Evolutionary conservation across 2,329 filamentous ascomycete species (phyloP).

Genomic region (Acephala macrosclerotiorum): DNA sequence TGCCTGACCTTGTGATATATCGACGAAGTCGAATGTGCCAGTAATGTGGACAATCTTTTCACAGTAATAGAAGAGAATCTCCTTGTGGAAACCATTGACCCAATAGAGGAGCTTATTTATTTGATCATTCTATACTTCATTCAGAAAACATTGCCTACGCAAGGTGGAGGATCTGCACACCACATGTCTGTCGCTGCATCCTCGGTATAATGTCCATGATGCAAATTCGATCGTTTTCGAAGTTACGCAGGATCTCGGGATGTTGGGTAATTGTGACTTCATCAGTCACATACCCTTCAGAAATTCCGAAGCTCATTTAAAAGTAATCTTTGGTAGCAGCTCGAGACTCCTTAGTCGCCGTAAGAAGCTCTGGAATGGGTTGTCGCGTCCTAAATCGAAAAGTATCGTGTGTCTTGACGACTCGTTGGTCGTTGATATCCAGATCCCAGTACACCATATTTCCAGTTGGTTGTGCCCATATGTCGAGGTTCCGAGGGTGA

Average conservation of each 20-base stretch:
- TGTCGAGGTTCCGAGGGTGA: constrained; percentile 18
- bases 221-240: not conserved
- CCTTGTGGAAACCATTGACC: not conserved
- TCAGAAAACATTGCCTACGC: not conserved
- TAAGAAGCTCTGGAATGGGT: not conserved
- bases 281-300: not conserved
- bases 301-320: not conserved
- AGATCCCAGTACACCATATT: not conserved
- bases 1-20: not conserved
- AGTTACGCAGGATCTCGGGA: not conserved
- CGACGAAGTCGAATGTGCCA: constrained; percentile 11
- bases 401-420: not conserved
- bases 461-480: constrained; percentile 5
- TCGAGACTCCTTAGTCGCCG: not conserved
- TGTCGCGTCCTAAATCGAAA: not conserved
- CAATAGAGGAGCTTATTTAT: not conserved
- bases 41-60: not conserved
- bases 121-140: not conserved
- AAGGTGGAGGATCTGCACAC: not conserved
- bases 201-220: not conserved
- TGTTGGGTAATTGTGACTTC: not conserved
- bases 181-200: not conserved
- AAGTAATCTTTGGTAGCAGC: not conserved
- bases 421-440: not conserved
- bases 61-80: constrained; percentile 10